Percentiles rank a stretch among this genome's conserved stretches.
Evolutionary conservation across 2,329 filamentous ascomycete genomes (phyloP).

Genomic region (Botrytis galanthina): DNA sequence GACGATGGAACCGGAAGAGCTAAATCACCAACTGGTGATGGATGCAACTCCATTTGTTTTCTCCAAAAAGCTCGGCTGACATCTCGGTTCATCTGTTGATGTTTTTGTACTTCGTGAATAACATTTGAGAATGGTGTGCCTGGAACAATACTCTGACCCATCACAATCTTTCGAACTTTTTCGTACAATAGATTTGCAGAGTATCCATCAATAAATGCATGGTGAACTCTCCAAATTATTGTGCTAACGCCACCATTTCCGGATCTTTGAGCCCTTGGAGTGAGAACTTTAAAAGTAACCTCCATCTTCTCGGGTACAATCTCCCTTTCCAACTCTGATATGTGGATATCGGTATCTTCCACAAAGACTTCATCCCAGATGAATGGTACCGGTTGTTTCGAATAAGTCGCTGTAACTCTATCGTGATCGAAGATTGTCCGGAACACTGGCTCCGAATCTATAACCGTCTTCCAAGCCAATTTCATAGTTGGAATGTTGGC

Average conservation of each 20-base stretch:
- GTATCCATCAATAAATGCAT: slow-evolving; percentile 39
- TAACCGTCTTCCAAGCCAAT: slow-evolving; percentile 34
- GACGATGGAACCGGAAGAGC: slow-evolving; percentile 2
- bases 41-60: slow-evolving; percentile 8
- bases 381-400: slow-evolving; percentile 4
- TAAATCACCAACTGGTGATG: background rate
- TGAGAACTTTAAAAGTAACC: slow-evolving; percentile 7
- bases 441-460: slow-evolving; percentile 35
- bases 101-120: background rate
- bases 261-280: background rate
- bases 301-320: background rate
- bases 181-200: slow-evolving; percentile 27
- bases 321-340: slow-evolving; percentile 3
- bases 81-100: background rate
- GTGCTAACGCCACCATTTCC: slow-evolving; percentile 17
- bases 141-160: background rate
- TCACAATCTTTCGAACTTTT: slow-evolving; percentile 15
- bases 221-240: slow-evolving; percentile 40
- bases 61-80: slow-evolving; percentile 14
- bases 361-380: background rate
- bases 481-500: slow-evolving; percentile 29
- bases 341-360: background rate
- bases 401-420: slow-evolving; percentile 5
- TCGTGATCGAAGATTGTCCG: slow-evolving; percentile 21
- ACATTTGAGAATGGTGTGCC: slow-evolving; percentile 4